phyloP scores from a whole-genome alignment of 2,329 filamentous ascomycete species.

The Fusarium irregulare region DNA sequence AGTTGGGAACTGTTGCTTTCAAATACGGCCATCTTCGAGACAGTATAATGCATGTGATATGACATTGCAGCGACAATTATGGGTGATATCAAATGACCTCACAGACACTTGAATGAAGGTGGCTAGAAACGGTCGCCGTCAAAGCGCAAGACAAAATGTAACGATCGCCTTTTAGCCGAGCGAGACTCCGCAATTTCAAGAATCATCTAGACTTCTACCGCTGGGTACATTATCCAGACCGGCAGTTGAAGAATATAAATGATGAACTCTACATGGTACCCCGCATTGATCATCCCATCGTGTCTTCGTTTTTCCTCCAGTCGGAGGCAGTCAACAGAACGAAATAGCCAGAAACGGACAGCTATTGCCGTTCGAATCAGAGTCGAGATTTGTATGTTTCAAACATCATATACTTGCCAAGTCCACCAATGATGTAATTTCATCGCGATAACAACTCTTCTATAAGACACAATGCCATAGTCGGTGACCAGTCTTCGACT shows the following conservation, averaged over 20 bases:
- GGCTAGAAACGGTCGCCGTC: not conserved
- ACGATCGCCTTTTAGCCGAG: not conserved
- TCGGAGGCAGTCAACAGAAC: not conserved
- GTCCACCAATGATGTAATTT: not conserved
- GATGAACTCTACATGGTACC: not conserved
- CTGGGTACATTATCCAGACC: not conserved
- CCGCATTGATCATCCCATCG: not conserved
- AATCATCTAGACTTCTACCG: not conserved
- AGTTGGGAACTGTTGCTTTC: not conserved
- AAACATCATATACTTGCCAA: not conserved
- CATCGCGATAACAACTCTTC: not conserved
- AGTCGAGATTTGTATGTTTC: not conserved
- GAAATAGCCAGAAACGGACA: not conserved
- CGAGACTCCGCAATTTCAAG: not conserved
- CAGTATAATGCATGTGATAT: too few relatives aligned
- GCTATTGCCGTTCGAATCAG: not conserved
- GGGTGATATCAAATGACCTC: not conserved
- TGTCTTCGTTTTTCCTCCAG: not conserved
- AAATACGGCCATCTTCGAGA: too few relatives aligned
- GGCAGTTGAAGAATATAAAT: not conserved
- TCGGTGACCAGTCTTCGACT: not conserved
- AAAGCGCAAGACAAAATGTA: not conserved
- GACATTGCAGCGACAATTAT: not conserved
- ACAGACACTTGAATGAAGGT: accelerated
- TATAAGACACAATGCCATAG: not conserved